Conservation (phyloP, 257 asterid genomes). For the Solanum lignicaule region DNA sequence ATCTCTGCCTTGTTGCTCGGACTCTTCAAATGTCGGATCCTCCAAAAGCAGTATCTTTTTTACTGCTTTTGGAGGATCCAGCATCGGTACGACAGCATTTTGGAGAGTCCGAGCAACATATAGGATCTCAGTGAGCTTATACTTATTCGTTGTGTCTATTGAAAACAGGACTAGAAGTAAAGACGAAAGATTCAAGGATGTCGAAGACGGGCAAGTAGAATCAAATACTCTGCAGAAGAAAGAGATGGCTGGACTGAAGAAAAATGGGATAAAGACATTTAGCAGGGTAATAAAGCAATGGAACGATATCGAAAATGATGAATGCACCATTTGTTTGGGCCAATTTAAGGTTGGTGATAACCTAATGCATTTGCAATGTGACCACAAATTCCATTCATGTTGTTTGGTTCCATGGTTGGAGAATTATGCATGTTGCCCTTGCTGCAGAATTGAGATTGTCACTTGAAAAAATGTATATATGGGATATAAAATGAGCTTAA, state of each 20-base stretch:
- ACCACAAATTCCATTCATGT: conserved; percentile 5
- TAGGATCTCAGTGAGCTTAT: not conserved
- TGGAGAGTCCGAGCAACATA: not conserved
- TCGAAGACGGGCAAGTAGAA: not conserved
- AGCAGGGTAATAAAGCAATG: not conserved
- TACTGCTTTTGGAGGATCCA: not conserved
- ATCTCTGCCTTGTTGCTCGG: not conserved
- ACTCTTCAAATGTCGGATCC: not conserved
- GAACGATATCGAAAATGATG: not conserved
- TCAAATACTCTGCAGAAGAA: not conserved
- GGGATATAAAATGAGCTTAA: not conserved
- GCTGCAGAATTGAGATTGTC: conserved; percentile 24
- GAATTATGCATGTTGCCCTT: conserved; percentile 7
- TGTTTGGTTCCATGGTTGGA: conserved; percentile 16
- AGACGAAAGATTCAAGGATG: not conserved
- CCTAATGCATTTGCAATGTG: conserved; percentile 6
- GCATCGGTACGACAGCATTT: not conserved
- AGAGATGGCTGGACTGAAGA: not conserved
- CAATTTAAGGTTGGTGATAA: conserved; percentile 4
- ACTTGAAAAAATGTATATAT: not conserved
- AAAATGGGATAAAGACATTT: not conserved
- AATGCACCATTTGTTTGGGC: conserved; percentile 8
- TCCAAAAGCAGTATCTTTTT: not conserved
- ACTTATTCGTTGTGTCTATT: not conserved
- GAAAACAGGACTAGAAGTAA: not conserved